Percentiles rank a stretch among this genome's conserved stretches.
These are phyloP conservation scores for Nemania sp. DNA, from an alignment of 2,329 filamentous ascomycete genomes.

Conservation along the genomic window DNA sequence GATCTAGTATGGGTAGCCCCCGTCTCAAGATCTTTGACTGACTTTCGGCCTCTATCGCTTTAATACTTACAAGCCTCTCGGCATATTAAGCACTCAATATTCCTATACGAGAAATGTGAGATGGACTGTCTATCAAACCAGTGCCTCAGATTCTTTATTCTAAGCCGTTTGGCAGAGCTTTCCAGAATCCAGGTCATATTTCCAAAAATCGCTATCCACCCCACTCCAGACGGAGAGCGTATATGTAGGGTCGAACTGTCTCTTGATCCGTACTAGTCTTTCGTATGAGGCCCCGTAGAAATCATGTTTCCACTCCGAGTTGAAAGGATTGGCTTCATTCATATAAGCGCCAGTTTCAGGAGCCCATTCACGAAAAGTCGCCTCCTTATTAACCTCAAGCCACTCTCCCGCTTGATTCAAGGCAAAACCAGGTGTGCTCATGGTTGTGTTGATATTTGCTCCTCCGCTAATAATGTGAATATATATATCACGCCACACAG, in stretches of 20 bases:
- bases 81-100: no score
- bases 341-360: slow-evolving; percentile 11
- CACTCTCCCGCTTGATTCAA: background rate
- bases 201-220: slow-evolving; percentile 7
- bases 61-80: no score
- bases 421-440: background rate
- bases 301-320: slow-evolving; percentile 4
- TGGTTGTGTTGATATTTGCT: background rate
- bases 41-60: no score
- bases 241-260: slow-evolving; percentile 9
- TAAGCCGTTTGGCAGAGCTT: background rate
- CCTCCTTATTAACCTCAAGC: slow-evolving; percentile 3
- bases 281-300: background rate
- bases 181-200: background rate
- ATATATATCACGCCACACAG: slow-evolving; percentile 5
- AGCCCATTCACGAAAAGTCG: background rate
- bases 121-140: no score
- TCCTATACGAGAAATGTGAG: no score
- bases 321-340: slow-evolving; percentile 7
- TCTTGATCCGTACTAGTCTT: slow-evolving; percentile 8
- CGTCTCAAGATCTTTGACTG: no score
- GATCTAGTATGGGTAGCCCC: no score
- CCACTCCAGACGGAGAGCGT: slow-evolving; percentile 9
- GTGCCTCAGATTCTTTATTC: no score
- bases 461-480: background rate